Base-by-base conservation (phyloP, 306 rosid species). In the Hippophae rhamnoides region DNA sequence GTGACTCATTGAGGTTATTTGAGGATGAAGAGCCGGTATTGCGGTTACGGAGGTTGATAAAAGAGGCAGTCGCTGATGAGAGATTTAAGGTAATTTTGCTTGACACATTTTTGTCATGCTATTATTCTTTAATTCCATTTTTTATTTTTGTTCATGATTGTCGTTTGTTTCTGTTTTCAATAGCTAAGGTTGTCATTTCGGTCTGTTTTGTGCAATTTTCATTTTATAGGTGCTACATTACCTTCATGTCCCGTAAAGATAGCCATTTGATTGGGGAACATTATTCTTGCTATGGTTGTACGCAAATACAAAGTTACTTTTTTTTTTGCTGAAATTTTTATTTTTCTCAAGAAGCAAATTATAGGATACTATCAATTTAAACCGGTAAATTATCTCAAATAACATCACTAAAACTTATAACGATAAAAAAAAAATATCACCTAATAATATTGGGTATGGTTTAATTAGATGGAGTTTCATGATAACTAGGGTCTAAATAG, bases 11-110 rank as follows among this genome's bases (percentile, higher is more conserved):
- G 27, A 92, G 67, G 75, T 54, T 73, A 49, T 86, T 92, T 13
- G 99, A 92, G 72, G 86, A 85, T 4, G 94, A 84, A 54, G 96
- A 88, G 66, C 97, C 99, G 64, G 77, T 84, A 60, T 75, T 92
- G 77, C 86, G 94, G 67, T 76, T 92, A 2, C 74, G 80, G 52
- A 78, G 82, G 66, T 58, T 74, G 58, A 63, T 92, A 27, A 86
- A 84, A 68, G 86, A 88, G 72, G 96, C 99, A 14, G 51, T 92
- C 63, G 82, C 90, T 43, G 80, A 72, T 5, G 90, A 92, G 74
- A 80, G 86, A 45, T 92, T 88, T 57, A 81, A 77, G 95, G 99
- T 92, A 61, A 56, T 51, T 52, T 50, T 2, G 13, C 42, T 71
- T 52, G 10, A 42, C 1, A 44, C 10, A 63, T 44, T 53, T 7